These are phyloP conservation scores for Claviceps sp. DNA, from an alignment of 2,329 filamentous ascomycete species.

Conservation along the genomic window DNA sequence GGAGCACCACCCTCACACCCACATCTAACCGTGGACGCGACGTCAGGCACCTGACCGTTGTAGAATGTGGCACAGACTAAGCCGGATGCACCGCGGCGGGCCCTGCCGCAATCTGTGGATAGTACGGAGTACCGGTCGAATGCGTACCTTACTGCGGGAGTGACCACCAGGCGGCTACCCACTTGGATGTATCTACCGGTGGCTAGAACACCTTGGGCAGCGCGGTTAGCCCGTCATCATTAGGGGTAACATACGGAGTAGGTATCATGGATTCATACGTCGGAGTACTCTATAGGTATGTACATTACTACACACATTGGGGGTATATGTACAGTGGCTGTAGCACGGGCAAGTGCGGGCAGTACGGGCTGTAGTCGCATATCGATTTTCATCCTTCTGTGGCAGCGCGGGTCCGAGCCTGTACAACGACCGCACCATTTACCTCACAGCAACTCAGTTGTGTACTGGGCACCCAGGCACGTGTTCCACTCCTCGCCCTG, in stretches of 20 bases:
- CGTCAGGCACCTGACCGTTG: background rate
- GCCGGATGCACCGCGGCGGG: background rate
- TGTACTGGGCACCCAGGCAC: background rate
- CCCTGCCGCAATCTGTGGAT: background rate
- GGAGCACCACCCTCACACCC: background rate
- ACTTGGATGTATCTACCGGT: too few relatives aligned
- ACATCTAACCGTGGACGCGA: background rate
- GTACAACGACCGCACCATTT: background rate
- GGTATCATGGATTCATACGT: too few relatives aligned
- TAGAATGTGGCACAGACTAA: background rate
- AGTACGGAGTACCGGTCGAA: background rate
- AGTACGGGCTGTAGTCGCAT: background rate
- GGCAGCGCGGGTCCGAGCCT: background rate
- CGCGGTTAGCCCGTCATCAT: too few relatives aligned
- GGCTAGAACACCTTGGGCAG: too few relatives aligned
- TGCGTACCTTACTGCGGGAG: too few relatives aligned
- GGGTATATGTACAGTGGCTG: too few relatives aligned
- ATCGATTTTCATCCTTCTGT: background rate
- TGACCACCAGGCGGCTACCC: too few relatives aligned
- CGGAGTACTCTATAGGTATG: too few relatives aligned
- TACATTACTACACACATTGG: too few relatives aligned
- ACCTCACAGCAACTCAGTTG: too few relatives aligned
- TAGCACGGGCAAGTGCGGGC: background rate
- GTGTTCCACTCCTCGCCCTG: conserved; percentile 5
- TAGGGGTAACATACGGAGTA: too few relatives aligned